phyloP scores from a whole-genome alignment of 306 rosid species.

The Coriaria nepalensis region DNA sequence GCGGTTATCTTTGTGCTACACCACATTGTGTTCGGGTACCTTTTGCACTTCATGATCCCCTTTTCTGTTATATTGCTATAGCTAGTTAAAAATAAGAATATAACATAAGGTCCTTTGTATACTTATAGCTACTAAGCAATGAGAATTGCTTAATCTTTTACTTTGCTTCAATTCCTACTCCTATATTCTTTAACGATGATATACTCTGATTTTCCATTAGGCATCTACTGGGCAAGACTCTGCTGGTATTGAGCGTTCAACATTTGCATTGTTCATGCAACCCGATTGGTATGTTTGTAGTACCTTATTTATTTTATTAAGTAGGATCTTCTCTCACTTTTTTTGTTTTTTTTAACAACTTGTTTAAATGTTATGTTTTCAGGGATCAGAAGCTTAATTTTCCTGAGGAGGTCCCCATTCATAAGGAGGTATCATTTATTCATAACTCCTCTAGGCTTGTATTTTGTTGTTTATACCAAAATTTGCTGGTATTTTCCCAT shows the following conservation, averaged over 20 bases:
- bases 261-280: conserved; percentile 94
- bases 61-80: no score
- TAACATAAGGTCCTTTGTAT: no score
- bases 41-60: conserved; percentile 4
- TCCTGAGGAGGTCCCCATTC: conserved; percentile 60
- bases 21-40: conserved; percentile 92
- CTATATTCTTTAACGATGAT: no score
- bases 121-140: no score
- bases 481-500: no score
- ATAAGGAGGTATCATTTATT: conserved; percentile 78
- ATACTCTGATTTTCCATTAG: conserved; percentile 22
- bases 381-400: conserved; percentile 82
- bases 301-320: no score
- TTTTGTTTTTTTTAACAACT: neutral
- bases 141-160: no score
- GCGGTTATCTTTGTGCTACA: conserved; percentile 88
- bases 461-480: no score
- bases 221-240: conserved; percentile 69
- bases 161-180: no score
- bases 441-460: no score
- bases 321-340: no score
- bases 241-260: conserved; percentile 64
- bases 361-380: conserved; percentile 18
- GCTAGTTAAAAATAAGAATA: no score
- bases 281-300: conserved; percentile 69